phyloP scores from a whole-genome alignment of 78 protist genomes.

The Goniomonas avonlea region DNA sequence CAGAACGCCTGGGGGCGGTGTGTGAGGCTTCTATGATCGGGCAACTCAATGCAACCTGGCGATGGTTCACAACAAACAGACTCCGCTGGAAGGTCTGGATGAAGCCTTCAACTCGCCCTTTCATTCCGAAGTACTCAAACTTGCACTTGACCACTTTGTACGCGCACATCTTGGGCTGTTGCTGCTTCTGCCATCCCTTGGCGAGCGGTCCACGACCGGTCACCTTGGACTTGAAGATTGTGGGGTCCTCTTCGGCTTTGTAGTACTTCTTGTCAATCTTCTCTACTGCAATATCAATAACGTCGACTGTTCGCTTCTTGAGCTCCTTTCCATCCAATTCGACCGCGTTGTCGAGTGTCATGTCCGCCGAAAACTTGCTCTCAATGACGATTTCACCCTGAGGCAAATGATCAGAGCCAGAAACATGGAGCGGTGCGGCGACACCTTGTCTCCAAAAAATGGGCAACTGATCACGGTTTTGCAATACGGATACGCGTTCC shows the following conservation, averaged over 20 bases:
- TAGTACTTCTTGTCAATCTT: slow-evolving; percentile 43
- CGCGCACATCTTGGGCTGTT: slow-evolving; percentile 50
- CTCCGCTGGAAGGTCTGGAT: slow-evolving; percentile 31
- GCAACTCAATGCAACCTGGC: not conserved
- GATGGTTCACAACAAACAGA: not conserved
- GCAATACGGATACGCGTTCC: slow-evolving; percentile 83
- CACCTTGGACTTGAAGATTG: slow-evolving; percentile 43
- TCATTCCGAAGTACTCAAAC: slow-evolving; percentile 72
- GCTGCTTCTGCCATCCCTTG: slow-evolving; percentile 40
- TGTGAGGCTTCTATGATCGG: slow-evolving; percentile 29
- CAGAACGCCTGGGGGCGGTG: slow-evolving; percentile 73
- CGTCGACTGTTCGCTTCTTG: slow-evolving; percentile 42
- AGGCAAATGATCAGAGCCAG: too few species aligned
- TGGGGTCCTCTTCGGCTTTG: slow-evolving; percentile 64
- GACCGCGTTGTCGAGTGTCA: not conserved
- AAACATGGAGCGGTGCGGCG: too few species aligned
- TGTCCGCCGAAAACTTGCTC: too few species aligned
- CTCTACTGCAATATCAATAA: slow-evolving; percentile 60
- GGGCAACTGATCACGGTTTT: slow-evolving; percentile 52
- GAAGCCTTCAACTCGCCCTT: slow-evolving; percentile 57
- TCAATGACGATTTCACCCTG: too few species aligned
- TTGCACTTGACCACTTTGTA: slow-evolving; percentile 65
- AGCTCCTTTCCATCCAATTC: slow-evolving; percentile 1
- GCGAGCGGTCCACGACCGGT: slow-evolving; percentile 70
- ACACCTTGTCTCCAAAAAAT: slow-evolving; percentile 52